Evolutionary conservation across 257 asterid genomes (phyloP), one percentile per base, ranked within the genome.

Genomic region (Anisodus tanguticus): DNA sequence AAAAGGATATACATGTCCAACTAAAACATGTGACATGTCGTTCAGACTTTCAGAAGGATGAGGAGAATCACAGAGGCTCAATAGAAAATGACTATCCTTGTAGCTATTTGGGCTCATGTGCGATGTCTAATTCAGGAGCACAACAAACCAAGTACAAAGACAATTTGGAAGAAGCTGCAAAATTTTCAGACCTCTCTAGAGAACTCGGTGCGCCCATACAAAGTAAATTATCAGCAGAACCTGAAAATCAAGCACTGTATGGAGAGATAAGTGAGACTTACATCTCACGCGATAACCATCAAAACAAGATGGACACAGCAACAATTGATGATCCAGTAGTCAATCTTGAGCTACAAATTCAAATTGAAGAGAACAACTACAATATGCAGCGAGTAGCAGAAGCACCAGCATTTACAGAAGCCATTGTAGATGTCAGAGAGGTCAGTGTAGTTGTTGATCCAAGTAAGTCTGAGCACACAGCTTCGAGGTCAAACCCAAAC

Each of bases 211-310:
- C 76, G 6, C 83, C 89, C 37, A 95, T 89, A 89, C 89, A 84
- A 88, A 93, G 97, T 86, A 96, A 86, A 69, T 87, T 89, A 77
- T 91, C 97, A 51, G 89, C 91, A 80, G 95, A 92, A 88, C 93
- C 94, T 83, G 92, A 89, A 59, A 89, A 89, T 22, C 93, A 87
- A 57, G 85, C 91, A 85, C 81, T 88, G 63, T 74, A 53, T 89
- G 90, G 87, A 88, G 87, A 85, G 84, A 71, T 70, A 53, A 53
- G 86, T 87, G 88, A 89, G 88, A 88, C 88, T 83, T 88, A 81
- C 60, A 47, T 37, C 85, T 84, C 91, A 35, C 71, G 86, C 68
- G 78, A 86, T 89, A 84, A 83, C 60, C 87, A 82, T 84, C 91
- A 80, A 76, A 84, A 60, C 78, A 90, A 86, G 71, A 70, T 77